Percentiles rank a stretch among this genome's conserved stretches.
Evolutionary conservation across 345 rosid species (phyloP).

Genomic region (Adansonia digitata): DNA sequence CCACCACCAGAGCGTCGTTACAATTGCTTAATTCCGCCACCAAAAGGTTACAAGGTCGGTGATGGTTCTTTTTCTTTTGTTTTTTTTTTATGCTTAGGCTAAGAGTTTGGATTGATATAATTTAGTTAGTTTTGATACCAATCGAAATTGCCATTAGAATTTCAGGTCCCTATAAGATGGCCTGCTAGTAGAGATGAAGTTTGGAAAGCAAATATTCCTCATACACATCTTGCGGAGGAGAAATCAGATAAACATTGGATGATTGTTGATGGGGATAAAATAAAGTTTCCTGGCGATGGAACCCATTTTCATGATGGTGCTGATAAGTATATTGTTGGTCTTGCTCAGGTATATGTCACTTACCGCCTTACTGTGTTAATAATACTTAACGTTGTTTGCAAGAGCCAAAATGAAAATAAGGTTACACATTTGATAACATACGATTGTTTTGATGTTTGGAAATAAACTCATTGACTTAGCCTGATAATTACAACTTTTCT

Average conservation of each 20-base stretch:
- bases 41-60: slow-evolving; percentile 73
- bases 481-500: background rate
- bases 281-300: slow-evolving; percentile 96
- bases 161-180: slow-evolving; percentile 92
- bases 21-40: slow-evolving; percentile 92
- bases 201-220: slow-evolving; percentile 96
- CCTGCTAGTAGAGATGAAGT: slow-evolving; percentile 96
- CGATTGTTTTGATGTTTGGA: background rate
- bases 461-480: background rate
- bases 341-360: slow-evolving; percentile 57
- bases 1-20: slow-evolving; percentile 81
- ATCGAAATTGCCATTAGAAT: slow-evolving; percentile 38
- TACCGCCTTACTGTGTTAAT: background rate
- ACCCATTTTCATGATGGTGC: slow-evolving; percentile 97
- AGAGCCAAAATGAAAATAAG: background rate
- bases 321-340: slow-evolving; percentile 81
- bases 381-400: background rate
- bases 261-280: slow-evolving; percentile 92
- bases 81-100: background rate
- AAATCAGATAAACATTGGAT: slow-evolving; percentile 99
- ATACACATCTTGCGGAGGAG: slow-evolving; percentile 90
- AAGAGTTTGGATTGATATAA: slow-evolving; percentile 9
- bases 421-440: background rate
- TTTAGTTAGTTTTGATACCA: slow-evolving; percentile 32
- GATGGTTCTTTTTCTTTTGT: slow-evolving; percentile 18